Evolutionary conservation across 2,329 filamentous ascomycete species (phyloP), one percentile per base, ranked within the genome.

Genomic region (Beauveria sp.): DNA sequence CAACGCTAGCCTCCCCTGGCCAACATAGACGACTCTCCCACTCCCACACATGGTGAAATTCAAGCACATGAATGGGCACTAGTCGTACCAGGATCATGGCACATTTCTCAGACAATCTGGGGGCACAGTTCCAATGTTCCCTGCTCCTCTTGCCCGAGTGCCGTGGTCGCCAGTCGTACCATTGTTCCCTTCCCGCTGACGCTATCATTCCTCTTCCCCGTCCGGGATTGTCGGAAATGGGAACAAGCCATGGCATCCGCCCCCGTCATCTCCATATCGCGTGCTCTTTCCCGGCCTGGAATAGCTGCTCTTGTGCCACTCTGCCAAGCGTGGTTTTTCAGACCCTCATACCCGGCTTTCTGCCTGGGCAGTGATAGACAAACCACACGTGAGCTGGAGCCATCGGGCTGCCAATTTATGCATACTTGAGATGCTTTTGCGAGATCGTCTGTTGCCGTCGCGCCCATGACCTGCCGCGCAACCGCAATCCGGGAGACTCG

Each of bases 291-390:
- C 20, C 34, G 22, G 41, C 20, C 22, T 37, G 20, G 16, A 14
- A 44, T 57, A 20, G 55, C 46, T 51, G 55, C 34, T 59, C 55
- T 59, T 37, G 37, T 59, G 56, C 56, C 56, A 53, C 37, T 18
- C 37, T 34, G 26, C 47, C 47, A 52, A 53, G 37, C 20, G 24
- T 52, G 26, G 37, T n/a, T 20, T 9, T 28, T 28, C 30, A 24
- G 44, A 41, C 37, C 55, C 16, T 41, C 22, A 40, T n/a, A 12
- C 20, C 43, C 2, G 3, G 28, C 28, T 34, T 51, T 47, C 18
- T 20, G 34, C 28, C 28, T 12, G 43, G 10, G 10, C 18, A 24
- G 12, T 34, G 16, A 24, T 46, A 28, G 20, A 28, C 20, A 48
- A 26, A 16, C 44, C 43, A 48, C 55, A 28, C 30, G 53, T 9